phyloP scores from a whole-genome alignment of 2,329 filamentous ascomycete species.

The Alternaria brassicae region DNA sequence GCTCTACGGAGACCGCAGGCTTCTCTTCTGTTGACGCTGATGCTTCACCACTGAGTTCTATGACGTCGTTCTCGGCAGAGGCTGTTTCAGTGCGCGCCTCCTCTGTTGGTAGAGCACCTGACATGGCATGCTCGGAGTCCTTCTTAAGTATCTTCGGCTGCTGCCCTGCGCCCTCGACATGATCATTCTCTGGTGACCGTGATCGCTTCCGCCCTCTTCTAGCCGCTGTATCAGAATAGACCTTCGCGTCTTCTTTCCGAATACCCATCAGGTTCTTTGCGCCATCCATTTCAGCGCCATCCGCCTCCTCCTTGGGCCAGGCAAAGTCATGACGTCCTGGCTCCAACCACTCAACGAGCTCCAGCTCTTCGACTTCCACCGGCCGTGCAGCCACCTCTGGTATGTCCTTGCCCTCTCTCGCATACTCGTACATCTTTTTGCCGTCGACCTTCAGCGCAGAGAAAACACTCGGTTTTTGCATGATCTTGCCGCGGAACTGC shows the following conservation, averaged over 20 bases:
- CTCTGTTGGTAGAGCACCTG: slow-evolving; percentile 39
- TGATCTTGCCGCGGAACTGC: slow-evolving; percentile 79
- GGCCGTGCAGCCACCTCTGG: slow-evolving; percentile 84
- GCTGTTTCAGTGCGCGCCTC: slow-evolving; percentile 1
- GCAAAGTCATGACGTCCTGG: slow-evolving; percentile 79
- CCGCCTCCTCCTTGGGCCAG: slow-evolving; percentile 82
- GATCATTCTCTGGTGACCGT: slow-evolving; percentile 21
- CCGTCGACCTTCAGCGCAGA: slow-evolving; percentile 92
- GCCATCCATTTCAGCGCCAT: slow-evolving; percentile 74
- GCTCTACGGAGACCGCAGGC: background rate
- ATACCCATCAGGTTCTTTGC: slow-evolving; percentile 69
- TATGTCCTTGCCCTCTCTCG: slow-evolving; percentile 84
- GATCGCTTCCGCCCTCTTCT: slow-evolving; percentile 39
- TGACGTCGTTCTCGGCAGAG: background rate
- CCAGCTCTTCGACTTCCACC: slow-evolving; percentile 78
- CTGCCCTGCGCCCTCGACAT: slow-evolving; percentile 22
- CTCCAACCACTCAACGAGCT: slow-evolving; percentile 83
- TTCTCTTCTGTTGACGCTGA: slow-evolving; percentile 3
- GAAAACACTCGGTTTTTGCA: slow-evolving; percentile 91
- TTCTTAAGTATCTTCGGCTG: slow-evolving; percentile 36
- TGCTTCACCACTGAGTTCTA: background rate
- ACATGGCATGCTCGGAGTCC: slow-evolving; percentile 43
- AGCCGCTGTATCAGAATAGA: slow-evolving; percentile 26
- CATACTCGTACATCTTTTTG: slow-evolving; percentile 95
- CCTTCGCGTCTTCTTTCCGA: slow-evolving; percentile 39